phyloP scores from a whole-genome alignment of 1,284 basidiomycete species.

The Malassezia arunalokei region DNA sequence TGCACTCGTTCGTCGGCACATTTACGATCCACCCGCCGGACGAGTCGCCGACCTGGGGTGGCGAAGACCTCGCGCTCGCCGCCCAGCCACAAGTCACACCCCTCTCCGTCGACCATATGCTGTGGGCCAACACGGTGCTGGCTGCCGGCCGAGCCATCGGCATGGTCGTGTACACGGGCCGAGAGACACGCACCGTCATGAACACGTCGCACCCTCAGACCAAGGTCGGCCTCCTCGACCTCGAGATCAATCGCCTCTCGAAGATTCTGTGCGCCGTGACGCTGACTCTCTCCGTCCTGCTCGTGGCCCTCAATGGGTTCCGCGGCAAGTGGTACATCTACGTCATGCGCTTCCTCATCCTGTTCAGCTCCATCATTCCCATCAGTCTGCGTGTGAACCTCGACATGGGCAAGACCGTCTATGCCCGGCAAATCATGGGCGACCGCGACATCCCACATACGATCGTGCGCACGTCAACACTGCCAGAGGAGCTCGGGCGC shows the following conservation, averaged over 20 bases:
- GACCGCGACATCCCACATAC: conserved; percentile 86
- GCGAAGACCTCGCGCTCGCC: conserved; percentile 47
- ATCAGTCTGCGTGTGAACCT: conserved; percentile 96
- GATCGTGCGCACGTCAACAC: conserved; percentile 87
- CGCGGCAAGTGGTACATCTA: conserved; percentile 91
- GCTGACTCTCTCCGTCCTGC: conserved; percentile 73
- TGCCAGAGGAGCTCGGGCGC: conserved; percentile 90
- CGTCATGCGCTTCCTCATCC: conserved; percentile 86
- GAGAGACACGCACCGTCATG: conserved; percentile 95
- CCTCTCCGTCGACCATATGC: conserved; percentile 72
- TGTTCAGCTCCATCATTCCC: conserved; percentile 97
- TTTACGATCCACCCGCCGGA: conserved; percentile 59
- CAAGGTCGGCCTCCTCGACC: conserved; percentile 79
- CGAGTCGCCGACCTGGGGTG: background rate
- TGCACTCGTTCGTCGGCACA: conserved; percentile 87
- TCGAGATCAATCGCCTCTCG: conserved; percentile 88
- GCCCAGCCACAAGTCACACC: conserved; percentile 36
- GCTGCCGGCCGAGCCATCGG: conserved; percentile 88
- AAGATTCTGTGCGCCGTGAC: conserved; percentile 95
- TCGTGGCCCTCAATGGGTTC: conserved; percentile 94
- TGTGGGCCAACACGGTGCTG: conserved; percentile 96
- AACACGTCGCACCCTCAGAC: conserved; percentile 95
- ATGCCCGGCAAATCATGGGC: conserved; percentile 84
- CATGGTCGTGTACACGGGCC: conserved; percentile 82
- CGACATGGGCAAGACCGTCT: conserved; percentile 99